Conservation (phyloP, 2,329 filamentous ascomycete genomes). For the Neurospora sp. region DNA sequence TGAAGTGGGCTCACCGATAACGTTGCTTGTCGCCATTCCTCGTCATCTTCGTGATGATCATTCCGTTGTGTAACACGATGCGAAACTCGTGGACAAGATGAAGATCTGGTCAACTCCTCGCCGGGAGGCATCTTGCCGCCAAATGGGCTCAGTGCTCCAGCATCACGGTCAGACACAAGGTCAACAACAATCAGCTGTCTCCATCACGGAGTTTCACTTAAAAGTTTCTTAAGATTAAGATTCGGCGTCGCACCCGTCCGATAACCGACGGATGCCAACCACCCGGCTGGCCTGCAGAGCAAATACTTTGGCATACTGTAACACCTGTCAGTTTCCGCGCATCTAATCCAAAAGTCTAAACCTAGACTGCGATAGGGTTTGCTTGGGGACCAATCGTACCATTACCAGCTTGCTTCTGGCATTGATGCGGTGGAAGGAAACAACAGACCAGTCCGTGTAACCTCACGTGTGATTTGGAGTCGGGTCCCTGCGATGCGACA, state of each 20-base stretch:
- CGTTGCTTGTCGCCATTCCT: neutral
- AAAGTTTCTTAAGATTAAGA: neutral
- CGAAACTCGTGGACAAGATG: neutral
- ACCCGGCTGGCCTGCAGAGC: neutral
- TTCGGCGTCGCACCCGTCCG: neutral
- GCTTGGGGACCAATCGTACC: neutral
- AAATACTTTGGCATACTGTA: neutral
- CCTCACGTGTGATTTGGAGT: neutral
- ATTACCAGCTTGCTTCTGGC: neutral
- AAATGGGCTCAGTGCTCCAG: neutral
- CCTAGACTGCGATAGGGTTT: neutral
- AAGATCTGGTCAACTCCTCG: neutral
- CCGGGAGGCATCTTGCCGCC: neutral
- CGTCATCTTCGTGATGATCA: neutral
- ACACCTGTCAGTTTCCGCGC: neutral
- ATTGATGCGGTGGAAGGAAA: neutral
- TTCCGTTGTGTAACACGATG: neutral
- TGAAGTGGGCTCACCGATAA: neutral
- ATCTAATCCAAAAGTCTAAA: neutral
- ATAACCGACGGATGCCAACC: neutral
- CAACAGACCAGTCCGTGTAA: neutral
- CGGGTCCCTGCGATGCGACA: neutral
- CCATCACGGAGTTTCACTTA: neutral
- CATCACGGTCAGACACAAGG: neutral
- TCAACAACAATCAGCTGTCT: neutral